Base-by-base conservation (phyloP, 2,329 filamentous ascomycete species). In the Knufia fluminis region DNA sequence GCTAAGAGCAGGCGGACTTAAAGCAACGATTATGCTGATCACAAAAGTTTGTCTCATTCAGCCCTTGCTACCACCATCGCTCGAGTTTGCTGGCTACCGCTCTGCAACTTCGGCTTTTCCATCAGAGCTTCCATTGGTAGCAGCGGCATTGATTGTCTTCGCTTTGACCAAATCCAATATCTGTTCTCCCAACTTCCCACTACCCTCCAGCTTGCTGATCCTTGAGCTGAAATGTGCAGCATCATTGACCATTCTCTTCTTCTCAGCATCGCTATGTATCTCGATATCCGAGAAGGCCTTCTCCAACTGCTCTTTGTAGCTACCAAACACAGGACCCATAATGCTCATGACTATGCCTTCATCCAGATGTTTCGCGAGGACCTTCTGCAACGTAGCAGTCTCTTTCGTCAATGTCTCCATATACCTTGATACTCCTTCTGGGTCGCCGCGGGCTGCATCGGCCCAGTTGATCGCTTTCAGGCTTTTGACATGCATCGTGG, bases 341-440 rank as follows among this genome's bases (percentile, higher is more conserved):
- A 96, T 94, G 69, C 86, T 80, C 48, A 77, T 75, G 1, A 94
- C 82, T 1, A 84, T 83, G 48, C 77, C 75, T 55, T 92, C 86
- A 0, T 85, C 83, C 20, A 96, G 71, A 63, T 94, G 84, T 63
- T 88, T 90, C 52, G 79, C 83, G 53, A 96, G 73, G 9, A 92
- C 89, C 48, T 87, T 83, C 61, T 95, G 85, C 54, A 96, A 70
- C 1, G 84, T 92, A 3, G 80, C 80, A 0, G 90, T 95, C 62
- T 96, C 90, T 64, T 89, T 94, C 7, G 80, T 82, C 48, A 96
- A 68, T 1, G 82, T 90, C 67, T 94, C 89, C 81, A 95, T 91
- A 65, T 91, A 94, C 1, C 79, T 64, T 58, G 83, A 86, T 4
- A 77, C 72, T 14, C 68, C 64, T 50, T 65, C 64, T 45, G 68